These are phyloP conservation scores for Cicer pinnatifidum DNA, from an alignment of 306 rosid species.

Conservation along the genomic window DNA sequence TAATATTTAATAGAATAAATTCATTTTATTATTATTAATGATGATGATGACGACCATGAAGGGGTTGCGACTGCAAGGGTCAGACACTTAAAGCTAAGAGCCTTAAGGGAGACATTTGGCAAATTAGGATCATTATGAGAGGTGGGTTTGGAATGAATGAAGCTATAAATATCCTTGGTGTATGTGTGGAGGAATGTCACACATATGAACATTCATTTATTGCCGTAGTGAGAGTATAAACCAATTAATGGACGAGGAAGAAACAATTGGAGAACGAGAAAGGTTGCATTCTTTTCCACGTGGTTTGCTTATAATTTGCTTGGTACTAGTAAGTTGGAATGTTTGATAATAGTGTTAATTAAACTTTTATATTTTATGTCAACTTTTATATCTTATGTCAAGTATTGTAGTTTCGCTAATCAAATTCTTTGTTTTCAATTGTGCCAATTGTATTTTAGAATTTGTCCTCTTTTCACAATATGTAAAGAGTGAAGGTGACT, in stretches of 20 bases:
- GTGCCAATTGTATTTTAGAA: too few relatives aligned
- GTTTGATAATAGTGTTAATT: background rate
- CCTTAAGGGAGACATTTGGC: conserved; percentile 16
- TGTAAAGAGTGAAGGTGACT: too few relatives aligned
- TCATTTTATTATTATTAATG: background rate
- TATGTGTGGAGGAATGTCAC: conserved; percentile 6
- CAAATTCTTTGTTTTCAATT: too few relatives aligned
- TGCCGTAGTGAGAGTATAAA: too few relatives aligned
- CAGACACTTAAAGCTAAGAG: background rate
- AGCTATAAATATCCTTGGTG: background rate
- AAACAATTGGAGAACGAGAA: background rate
- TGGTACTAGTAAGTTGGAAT: background rate
- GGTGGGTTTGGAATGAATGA: background rate
- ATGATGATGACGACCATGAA: background rate
- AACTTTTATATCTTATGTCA: too few relatives aligned
- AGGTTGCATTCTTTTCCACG: background rate
- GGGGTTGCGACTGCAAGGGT: background rate
- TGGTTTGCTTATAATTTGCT: background rate
- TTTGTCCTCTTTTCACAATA: too few relatives aligned
- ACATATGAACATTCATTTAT: background rate
- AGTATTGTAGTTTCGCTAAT: too few relatives aligned
- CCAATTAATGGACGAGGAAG: background rate
- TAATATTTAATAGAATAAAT: too few relatives aligned
- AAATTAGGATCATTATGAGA: background rate
- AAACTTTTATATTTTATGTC: too few relatives aligned